Percentiles rank a stretch among this genome's conserved stretches.
Evolutionary conservation across 2,329 filamentous ascomycete genomes (phyloP).

Genomic region (Claviceps cyperi): DNA sequence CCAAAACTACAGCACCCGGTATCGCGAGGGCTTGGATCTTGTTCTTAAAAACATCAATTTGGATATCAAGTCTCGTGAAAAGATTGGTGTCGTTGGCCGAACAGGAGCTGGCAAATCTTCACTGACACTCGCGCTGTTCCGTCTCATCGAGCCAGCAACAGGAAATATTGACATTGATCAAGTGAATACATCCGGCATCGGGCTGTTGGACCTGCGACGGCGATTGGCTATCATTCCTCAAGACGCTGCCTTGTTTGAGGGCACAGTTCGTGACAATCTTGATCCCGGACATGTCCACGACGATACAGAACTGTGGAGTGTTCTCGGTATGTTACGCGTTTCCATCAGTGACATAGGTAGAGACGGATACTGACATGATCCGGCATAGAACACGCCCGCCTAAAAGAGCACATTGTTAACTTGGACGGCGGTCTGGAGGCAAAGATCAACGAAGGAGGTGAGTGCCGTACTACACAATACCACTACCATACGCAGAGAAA

Average conservation of each 20-base stretch:
- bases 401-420: slow-evolving; percentile 74
- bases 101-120: slow-evolving; percentile 95
- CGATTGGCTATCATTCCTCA: slow-evolving; percentile 94
- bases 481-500: background rate
- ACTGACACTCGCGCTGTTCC: slow-evolving; percentile 81
- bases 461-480: slow-evolving; percentile 21
- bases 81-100: slow-evolving; percentile 92
- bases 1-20: slow-evolving; percentile 86
- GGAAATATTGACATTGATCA: slow-evolving; percentile 82
- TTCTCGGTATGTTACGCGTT: slow-evolving; percentile 44
- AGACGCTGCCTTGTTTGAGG: slow-evolving; percentile 90
- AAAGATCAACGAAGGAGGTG: slow-evolving; percentile 84
- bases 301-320: slow-evolving; percentile 94
- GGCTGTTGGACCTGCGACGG: slow-evolving; percentile 73
- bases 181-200: slow-evolving; percentile 80
- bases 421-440: slow-evolving; percentile 89
- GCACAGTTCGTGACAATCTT: slow-evolving; percentile 83
- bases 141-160: slow-evolving; percentile 76
- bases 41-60: slow-evolving; percentile 88
- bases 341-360: background rate
- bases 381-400: slow-evolving; percentile 64
- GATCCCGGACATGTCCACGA: slow-evolving; percentile 91
- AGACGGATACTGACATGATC: background rate
- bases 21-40: slow-evolving; percentile 76
- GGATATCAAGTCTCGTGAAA: slow-evolving; percentile 89